A percentile compares a stretch with the other conserved stretches of the same genome.
phyloP scores from a whole-genome alignment of 2,329 filamentous ascomycete genomes.

The Rhytidhysteron rufulum region DNA sequence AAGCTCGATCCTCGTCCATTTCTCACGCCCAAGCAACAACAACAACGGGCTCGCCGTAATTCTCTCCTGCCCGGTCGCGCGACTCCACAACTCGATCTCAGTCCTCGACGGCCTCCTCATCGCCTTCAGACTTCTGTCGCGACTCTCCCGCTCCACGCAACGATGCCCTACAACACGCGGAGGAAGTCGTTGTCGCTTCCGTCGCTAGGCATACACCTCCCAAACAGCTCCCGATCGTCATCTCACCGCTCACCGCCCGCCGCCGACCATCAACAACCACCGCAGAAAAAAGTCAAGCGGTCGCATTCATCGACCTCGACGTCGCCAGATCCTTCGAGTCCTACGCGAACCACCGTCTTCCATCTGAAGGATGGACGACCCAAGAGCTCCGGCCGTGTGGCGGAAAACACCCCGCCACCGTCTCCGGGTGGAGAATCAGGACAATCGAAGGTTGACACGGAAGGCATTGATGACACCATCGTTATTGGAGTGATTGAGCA shows the following conservation, averaged over 20 bases:
- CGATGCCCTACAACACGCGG: conserved; percentile 96
- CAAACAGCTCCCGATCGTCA: conserved; percentile 51
- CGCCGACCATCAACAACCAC: conserved; percentile 55
- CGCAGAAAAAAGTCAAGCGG: conserved; percentile 65
- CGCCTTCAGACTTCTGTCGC: conserved; percentile 2
- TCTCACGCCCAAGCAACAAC: conserved; percentile 23
- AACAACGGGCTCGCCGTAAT: conserved; percentile 16
- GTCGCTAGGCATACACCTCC: conserved; percentile 86
- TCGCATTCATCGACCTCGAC: conserved; percentile 56
- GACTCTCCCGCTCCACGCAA: conserved; percentile 17
- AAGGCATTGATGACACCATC: conserved; percentile 89
- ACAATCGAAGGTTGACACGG: conserved; percentile 64
- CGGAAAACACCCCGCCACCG: conserved; percentile 75
- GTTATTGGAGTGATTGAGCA: conserved; percentile 87
- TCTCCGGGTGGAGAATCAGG: conserved; percentile 58
- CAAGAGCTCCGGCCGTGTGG: conserved; percentile 41
- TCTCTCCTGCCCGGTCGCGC: conserved; percentile 20
- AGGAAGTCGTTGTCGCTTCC: conserved; percentile 92
- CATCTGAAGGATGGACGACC: conserved; percentile 48
- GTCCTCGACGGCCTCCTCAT: conserved; percentile 2
- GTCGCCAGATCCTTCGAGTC: conserved; percentile 40
- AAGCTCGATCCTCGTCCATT: conserved; percentile 10
- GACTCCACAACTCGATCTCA: conserved; percentile 19
- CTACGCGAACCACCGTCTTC: conserved; percentile 40
- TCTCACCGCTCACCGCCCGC: conserved; percentile 54